A percentile compares a stretch with the other conserved stretches of the same genome.
Conservation (phyloP, 495 filamentous ascomycete species). For the Hypoxylon perforatum region DNA sequence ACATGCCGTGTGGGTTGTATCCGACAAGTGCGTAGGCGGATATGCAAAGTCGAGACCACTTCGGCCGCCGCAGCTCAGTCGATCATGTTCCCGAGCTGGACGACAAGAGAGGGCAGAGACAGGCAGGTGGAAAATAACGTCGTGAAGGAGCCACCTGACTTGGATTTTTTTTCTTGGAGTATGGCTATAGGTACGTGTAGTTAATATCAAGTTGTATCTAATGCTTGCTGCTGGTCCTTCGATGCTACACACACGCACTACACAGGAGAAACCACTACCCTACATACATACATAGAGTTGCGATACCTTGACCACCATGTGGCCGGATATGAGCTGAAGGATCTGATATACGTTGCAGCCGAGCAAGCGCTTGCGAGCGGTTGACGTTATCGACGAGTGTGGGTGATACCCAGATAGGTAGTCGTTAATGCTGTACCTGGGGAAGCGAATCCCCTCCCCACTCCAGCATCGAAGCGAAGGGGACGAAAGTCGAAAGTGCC, state of each 20-base stretch:
- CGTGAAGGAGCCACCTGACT: conserved; percentile 6
- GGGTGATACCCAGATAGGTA: background rate
- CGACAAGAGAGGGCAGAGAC: background rate
- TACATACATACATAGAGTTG: background rate
- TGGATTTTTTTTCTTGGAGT: conserved; percentile 8
- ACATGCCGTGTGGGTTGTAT: conserved; percentile 13
- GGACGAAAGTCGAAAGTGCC: too few species aligned
- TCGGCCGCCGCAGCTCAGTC: conserved; percentile 7
- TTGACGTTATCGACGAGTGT: conserved; percentile 6
- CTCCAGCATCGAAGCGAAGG: background rate
- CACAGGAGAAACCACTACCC: background rate
- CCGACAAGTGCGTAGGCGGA: conserved; percentile 10
- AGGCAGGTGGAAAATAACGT: conserved; percentile 13
- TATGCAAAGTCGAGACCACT: background rate
- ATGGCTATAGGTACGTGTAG: too few species aligned
- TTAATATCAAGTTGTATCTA: background rate
- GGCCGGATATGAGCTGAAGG: conserved; percentile 19
- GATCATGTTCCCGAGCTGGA: conserved; percentile 24
- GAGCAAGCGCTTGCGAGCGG: conserved; percentile 2
- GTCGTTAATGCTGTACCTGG: background rate
- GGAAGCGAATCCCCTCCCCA: background rate
- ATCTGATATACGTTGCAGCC: conserved; percentile 26
- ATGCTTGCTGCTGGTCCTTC: conserved; percentile 3
- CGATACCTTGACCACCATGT: conserved; percentile 36
- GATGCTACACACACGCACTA: conserved; percentile 28